phyloP scores from a whole-genome alignment of 495 filamentous ascomycete species.

The Penicillium simplicissimum region DNA sequence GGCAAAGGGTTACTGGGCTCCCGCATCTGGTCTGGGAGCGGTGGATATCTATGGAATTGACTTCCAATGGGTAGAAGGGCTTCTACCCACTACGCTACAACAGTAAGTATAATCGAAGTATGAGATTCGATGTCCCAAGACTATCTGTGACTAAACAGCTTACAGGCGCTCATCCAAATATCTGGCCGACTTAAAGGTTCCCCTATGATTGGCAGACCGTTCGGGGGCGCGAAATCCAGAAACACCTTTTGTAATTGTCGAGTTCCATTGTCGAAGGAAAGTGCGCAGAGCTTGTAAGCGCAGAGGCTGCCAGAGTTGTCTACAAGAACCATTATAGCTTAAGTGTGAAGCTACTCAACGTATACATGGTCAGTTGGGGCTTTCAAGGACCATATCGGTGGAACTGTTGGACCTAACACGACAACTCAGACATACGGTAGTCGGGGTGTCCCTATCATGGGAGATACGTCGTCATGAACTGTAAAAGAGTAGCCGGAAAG shows the following conservation, averaged over 20 bases:
- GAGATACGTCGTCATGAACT: no score
- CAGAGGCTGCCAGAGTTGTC: slow-evolving; percentile 67
- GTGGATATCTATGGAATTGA: slow-evolving; percentile 75
- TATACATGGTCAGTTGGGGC: slow-evolving; percentile 58
- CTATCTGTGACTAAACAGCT: background rate
- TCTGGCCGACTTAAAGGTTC: slow-evolving; percentile 46
- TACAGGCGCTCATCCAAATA: slow-evolving; percentile 37
- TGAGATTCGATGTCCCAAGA: background rate
- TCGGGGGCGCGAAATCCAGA: slow-evolving; percentile 54
- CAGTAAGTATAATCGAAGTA: slow-evolving; percentile 31
- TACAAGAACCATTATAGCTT: slow-evolving; percentile 73
- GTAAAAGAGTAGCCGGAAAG: no score
- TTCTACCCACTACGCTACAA: slow-evolving; percentile 63
- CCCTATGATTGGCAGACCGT: slow-evolving; percentile 41
- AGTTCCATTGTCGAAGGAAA: slow-evolving; percentile 55
- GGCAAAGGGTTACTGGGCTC: slow-evolving; percentile 55
- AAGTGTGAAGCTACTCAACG: slow-evolving; percentile 57
- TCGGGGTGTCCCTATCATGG: no score
- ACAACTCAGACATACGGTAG: slow-evolving; percentile 51
- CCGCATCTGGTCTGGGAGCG: slow-evolving; percentile 57
- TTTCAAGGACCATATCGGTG: background rate
- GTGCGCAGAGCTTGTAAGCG: slow-evolving; percentile 58
- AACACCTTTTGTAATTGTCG: slow-evolving; percentile 63
- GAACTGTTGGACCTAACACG: background rate
- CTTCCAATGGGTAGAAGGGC: no score